Base-by-base conservation (phyloP, 2,329 filamentous ascomycete genomes). In the Microcyclospora tardicrescens region DNA sequence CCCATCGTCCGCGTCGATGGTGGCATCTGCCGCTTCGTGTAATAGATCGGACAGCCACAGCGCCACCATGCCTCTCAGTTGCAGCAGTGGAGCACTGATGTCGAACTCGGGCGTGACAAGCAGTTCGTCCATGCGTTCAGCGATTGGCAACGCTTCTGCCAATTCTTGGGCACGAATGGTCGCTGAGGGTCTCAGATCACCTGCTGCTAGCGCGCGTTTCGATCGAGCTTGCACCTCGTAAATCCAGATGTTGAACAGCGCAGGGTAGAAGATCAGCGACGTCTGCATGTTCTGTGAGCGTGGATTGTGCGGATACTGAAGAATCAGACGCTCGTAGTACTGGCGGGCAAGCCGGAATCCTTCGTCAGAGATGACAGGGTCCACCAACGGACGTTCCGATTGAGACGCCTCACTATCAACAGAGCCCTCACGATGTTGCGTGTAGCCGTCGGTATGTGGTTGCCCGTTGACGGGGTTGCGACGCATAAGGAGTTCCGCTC, bases 401-500 rank as follows among this genome's bases (percentile, higher is more conserved):
- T 5, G 5, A n/a, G 14, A 32, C 30, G 30, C 12, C 14, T 32
- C 4, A 32, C 14, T 32, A 5, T 32, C 14, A n/a, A 32, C 14
- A n/a, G 30, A 32, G 19, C 5, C 19, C 8, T 24, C 19, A 4
- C 19, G 19, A 24, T 24, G 19, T 24, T 24, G 19, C 19, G 19
- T 24, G 19, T 24, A 4, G 8, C 5, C 19, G 8, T 8, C 19
- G 19, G 19, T 24, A 8, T 8, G 19, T 8, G 19, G 19, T 24
- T 4, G 19, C 8, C 8, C 19, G 12, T n/a, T n/a, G 4, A 10
- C 4, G 14, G 30, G 30, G 4, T 5, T 32, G 6, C 30, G 30
- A 12, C 81, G 73, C 62, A 93, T 76, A 40, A 94, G 62, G 14
- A 95, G 74, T 61, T 94, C 87, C 2, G 84, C 84, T 1, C 84